Evolutionary conservation across 106 monocot genomes (phyloP), one percentile per base, ranked within the genome.

Genomic region (Cymbidium sinense): DNA sequence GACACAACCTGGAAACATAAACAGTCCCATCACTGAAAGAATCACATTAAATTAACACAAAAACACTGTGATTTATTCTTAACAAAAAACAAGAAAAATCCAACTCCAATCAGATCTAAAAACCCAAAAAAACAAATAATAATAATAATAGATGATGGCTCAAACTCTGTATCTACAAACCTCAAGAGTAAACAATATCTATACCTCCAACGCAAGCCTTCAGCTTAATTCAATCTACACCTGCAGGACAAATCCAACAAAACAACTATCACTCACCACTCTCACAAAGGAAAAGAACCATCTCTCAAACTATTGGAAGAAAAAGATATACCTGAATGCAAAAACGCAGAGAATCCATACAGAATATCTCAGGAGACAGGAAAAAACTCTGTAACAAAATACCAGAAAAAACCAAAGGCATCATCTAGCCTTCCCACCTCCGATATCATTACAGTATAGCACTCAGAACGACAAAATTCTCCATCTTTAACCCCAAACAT

Each of bases 161-260:
- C 71, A 71, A 67, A 67, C 67, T 71, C 36, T 71, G 21, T 71
- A 71, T 36, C 36, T 71, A 71, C 71, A 71, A 71, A 71, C 71
- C 71, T 71, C 71, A 37, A n/a, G 11, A 35, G 36, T 36, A 71
- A 71, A 71, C 37, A 71, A 12, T 13, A 67, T 67, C 36, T 71
- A 37, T 37, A 37, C 71, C 20, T 71, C 71, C 31, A 71, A 12
- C 5, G 5, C 71, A 21, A 71, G 35, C 37, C 71, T 31, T 35
- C 36, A 7, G n/a, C 36, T 20, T 37, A 21, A 37, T 71, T 31
- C 19, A 37, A 71, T 71, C 34, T 71, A 36, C 71, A 71, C 71
- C 71, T 71, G 71, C 71, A 71, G 20, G 5, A 2, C 71, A 18
- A 34, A 71, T 71, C 6, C 7, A 34, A 20, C 31, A 37, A 10